Conservation (phyloP, 2,329 filamentous ascomycete species). For the Scedosporium minutisporum region DNA sequence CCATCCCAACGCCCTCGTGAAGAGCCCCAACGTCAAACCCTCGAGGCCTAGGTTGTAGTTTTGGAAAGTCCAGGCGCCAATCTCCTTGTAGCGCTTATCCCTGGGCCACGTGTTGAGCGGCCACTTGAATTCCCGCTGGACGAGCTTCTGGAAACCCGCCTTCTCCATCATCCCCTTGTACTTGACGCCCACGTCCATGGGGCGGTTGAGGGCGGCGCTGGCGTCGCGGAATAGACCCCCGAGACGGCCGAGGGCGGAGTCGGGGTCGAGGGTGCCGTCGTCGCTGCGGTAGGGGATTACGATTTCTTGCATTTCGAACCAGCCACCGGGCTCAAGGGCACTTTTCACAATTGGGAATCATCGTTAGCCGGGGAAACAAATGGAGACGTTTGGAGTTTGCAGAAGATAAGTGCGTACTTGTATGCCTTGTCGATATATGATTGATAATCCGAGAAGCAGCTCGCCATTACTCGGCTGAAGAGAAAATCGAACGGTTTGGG, state of each 20-base stretch:
- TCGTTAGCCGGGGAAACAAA: background rate
- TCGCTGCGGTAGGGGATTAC: constrained; percentile 28
- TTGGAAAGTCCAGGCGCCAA: constrained; percentile 23
- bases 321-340: constrained; percentile 39
- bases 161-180: constrained; percentile 29
- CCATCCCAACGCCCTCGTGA: constrained; percentile 22
- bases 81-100: constrained; percentile 29
- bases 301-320: constrained; percentile 44
- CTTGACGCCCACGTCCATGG: constrained; percentile 22
- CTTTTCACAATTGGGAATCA: background rate
- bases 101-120: constrained; percentile 46
- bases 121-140: constrained; percentile 41
- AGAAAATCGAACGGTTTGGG: constrained; percentile 29
- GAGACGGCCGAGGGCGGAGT: constrained; percentile 30
- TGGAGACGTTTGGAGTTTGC: background rate
- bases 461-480: constrained; percentile 22
- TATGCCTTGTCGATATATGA: constrained; percentile 23
- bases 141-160: constrained; percentile 46
- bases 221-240: constrained; percentile 29
- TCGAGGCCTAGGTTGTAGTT: constrained; percentile 15
- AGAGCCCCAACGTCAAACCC: constrained; percentile 20
- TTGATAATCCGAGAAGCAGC: constrained; percentile 17
- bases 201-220: constrained; percentile 25
- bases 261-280: constrained; percentile 30
- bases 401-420: background rate